Evolutionary conservation across 2,329 filamentous ascomycete species (phyloP).

Genomic region (Saccharata proteae): DNA sequence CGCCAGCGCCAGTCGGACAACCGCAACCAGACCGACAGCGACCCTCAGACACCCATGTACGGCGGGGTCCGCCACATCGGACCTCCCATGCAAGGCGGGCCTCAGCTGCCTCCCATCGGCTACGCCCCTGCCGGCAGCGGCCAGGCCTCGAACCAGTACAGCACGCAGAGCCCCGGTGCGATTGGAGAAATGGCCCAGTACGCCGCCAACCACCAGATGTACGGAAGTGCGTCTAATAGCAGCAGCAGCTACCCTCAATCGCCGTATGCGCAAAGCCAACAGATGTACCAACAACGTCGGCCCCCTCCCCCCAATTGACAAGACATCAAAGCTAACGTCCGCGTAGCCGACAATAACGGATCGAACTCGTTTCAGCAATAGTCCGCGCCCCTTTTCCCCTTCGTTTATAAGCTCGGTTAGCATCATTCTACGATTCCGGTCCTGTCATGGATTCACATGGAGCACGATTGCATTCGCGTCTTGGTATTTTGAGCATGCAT

Average conservation of each 20-base stretch:
- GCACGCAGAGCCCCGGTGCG: constrained; percentile 31
- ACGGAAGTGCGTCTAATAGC: constrained; percentile 30
- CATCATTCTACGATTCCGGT: constrained; percentile 9
- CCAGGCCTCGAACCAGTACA: constrained; percentile 32
- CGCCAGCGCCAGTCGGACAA: constrained; percentile 56
- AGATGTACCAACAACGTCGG: constrained; percentile 35
- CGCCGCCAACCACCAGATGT: constrained; percentile 26
- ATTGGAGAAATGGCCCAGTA: constrained; percentile 40
- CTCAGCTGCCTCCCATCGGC: constrained; percentile 39
- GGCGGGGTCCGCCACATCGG: constrained; percentile 34
- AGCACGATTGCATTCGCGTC: constrained; percentile 10
- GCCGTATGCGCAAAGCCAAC: constrained; percentile 34
- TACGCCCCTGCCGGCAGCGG: constrained; percentile 36
- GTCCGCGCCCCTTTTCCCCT: constrained; percentile 3
- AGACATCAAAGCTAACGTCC: constrained; percentile 9
- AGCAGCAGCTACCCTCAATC: constrained; percentile 39
- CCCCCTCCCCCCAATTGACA: constrained; percentile 10
- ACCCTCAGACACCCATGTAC: constrained; percentile 23
- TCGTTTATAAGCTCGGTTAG: constrained; percentile 7
- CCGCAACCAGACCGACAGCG: constrained; percentile 40
- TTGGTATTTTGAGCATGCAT: constrained; percentile 20
- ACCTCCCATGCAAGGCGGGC: constrained; percentile 32
- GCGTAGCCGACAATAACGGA: constrained; percentile 14
- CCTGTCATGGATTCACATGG: constrained; percentile 7
- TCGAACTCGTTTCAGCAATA: constrained; percentile 16